Percentiles rank a stretch among this genome's conserved stretches.
Conservation (phyloP, 768 basidiomycete species). For the Boletus vermiculosoides region DNA sequence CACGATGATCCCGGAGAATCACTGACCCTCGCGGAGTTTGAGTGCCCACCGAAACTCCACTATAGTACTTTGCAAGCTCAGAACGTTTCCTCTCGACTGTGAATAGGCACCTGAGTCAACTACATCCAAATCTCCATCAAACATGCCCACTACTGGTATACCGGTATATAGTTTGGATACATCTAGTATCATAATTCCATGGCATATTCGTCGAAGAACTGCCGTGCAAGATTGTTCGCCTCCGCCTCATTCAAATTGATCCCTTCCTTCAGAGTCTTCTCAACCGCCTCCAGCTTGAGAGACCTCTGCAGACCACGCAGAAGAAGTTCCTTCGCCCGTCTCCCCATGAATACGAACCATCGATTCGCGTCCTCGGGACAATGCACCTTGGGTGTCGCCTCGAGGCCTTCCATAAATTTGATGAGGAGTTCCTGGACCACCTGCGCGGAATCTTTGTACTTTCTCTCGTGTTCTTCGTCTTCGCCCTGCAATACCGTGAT, state of each 20-base stretch:
- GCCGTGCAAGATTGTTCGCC: constrained; percentile 6
- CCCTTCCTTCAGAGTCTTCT: constrained; percentile 13
- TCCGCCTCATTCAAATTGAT: constrained; percentile 3
- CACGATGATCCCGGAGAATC: too few relatives aligned
- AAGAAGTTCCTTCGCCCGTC: constrained; percentile 14
- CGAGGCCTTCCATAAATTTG: constrained; percentile 1
- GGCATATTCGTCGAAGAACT: constrained; percentile 14
- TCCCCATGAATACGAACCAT: constrained; percentile 23
- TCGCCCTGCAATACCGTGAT: constrained; percentile 28
- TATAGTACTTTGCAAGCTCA: not conserved
- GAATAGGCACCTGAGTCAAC: not conserved
- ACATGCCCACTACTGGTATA: not conserved
- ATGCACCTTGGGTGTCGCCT: constrained; percentile 3
- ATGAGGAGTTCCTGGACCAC: constrained; percentile 13
- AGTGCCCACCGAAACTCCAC: too few relatives aligned
- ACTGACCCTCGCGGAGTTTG: not conserved
- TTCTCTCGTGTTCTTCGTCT: constrained; percentile 14
- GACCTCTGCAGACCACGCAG: constrained; percentile 3
- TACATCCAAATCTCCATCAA: not conserved
- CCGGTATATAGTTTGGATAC: not conserved
- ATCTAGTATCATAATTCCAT: constrained; percentile 4
- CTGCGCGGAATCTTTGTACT: constrained; percentile 17
- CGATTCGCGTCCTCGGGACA: constrained; percentile 4
- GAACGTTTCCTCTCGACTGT: not conserved
- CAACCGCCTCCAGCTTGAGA: constrained; percentile 12